Percentiles rank a stretch among this genome's conserved stretches.
Conservation (phyloP, 2,329 filamentous ascomycete genomes). For the Xylariaceae sp. region DNA sequence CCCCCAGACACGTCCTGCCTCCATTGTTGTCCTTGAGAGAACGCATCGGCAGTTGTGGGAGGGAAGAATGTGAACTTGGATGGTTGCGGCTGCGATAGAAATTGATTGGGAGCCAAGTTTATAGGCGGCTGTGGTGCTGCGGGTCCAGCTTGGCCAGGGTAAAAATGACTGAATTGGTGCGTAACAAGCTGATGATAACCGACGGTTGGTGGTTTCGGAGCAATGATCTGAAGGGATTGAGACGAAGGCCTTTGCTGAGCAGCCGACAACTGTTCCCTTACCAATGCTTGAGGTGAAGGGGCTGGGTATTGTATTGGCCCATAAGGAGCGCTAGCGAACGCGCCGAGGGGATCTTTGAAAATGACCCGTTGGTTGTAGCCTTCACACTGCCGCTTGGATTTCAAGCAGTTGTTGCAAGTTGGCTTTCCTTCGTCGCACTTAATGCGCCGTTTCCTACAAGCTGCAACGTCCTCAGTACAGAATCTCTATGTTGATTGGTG, state of each 20-base stretch:
- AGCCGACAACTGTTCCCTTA: constrained; percentile 51
- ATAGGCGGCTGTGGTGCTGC: constrained; percentile 33
- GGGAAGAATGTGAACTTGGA: constrained; percentile 37
- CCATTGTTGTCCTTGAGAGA: constrained; percentile 38
- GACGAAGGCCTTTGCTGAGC: constrained; percentile 49
- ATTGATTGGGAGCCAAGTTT: constrained; percentile 35
- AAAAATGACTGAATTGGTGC: constrained; percentile 40
- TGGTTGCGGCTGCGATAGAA: constrained; percentile 32
- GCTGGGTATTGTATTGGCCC: constrained; percentile 54
- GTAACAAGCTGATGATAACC: constrained; percentile 45
- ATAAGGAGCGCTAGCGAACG: constrained; percentile 58
- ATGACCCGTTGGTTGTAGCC: constrained; percentile 83
- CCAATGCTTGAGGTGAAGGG: constrained; percentile 53
- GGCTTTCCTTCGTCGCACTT: constrained; percentile 94
- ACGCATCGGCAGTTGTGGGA: constrained; percentile 40
- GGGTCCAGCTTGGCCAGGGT: constrained; percentile 43
- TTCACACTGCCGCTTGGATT: constrained; percentile 83
- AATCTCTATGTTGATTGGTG: constrained; percentile 1
- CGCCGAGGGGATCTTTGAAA: constrained; percentile 76
- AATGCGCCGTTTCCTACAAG: constrained; percentile 92
- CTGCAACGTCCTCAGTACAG: constrained; percentile 51
- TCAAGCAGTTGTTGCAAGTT: constrained; percentile 83
- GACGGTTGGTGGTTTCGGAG: constrained; percentile 56
- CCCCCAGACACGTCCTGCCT: constrained; percentile 32
- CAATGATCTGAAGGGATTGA: constrained; percentile 54